phyloP scores from a whole-genome alignment of 2,329 filamentous ascomycete species.

The Fusarium algeriense region DNA sequence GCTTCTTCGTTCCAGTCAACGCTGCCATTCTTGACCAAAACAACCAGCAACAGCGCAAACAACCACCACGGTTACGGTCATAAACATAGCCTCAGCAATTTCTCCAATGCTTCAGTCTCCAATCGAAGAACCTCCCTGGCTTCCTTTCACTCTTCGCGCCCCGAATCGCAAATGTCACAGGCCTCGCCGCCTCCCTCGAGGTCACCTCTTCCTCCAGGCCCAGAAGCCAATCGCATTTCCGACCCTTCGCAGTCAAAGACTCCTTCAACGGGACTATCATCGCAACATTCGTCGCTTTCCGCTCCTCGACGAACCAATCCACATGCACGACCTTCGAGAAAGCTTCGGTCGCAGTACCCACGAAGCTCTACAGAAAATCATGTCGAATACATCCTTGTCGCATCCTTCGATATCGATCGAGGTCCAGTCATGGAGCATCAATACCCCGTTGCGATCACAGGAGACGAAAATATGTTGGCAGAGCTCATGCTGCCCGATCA shows the following conservation, averaged over 20 bases:
- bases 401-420: conserved; percentile 95
- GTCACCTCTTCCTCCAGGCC: conserved; percentile 65
- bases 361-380: conserved; percentile 84
- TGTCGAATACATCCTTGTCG: conserved; percentile 98
- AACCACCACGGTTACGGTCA: conserved; percentile 42
- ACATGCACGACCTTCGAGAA: conserved; percentile 64
- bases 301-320: conserved; percentile 63
- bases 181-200: conserved; percentile 65
- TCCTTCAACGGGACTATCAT: conserved; percentile 69
- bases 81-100: conserved; percentile 52
- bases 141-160: conserved; percentile 71
- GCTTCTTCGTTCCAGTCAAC: conserved; percentile 51
- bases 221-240: conserved; percentile 67
- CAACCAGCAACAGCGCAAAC: conserved; percentile 38
- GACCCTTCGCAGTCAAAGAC: conserved; percentile 71
- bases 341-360: conserved; percentile 80
- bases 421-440: conserved; percentile 99
- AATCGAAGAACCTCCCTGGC: conserved; percentile 69
- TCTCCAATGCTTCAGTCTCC: conserved; percentile 50
- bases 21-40: conserved; percentile 58
- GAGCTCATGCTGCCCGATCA: conserved; percentile 99
- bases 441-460: conserved; percentile 93
- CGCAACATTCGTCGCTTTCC: conserved; percentile 72
- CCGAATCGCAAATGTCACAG: conserved; percentile 69
- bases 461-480: conserved; percentile 97